These are phyloP conservation scores for Gyromitra esculenta DNA, from an alignment of 2,329 filamentous ascomycete species.

Conservation along the genomic window DNA sequence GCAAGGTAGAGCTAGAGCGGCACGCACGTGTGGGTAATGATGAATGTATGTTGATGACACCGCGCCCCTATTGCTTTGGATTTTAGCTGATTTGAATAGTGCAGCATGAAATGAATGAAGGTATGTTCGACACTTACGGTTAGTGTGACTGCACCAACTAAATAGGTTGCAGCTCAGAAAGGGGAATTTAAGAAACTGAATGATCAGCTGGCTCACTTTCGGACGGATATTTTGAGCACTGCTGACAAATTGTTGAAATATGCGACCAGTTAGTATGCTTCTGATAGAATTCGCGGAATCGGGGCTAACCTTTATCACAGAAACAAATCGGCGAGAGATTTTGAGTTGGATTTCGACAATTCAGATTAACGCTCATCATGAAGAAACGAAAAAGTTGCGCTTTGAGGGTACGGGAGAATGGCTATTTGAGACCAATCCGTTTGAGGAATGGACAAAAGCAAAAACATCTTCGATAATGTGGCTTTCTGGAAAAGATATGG, in stretches of 20 bases:
- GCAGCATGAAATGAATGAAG: background rate
- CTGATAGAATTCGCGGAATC: background rate
- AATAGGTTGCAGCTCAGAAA: background rate
- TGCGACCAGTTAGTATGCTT: background rate
- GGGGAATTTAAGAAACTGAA: background rate
- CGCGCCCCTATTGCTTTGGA: background rate
- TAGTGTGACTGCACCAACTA: background rate
- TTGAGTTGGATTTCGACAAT: slow-evolving; percentile 26
- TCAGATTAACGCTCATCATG: slow-evolving; percentile 17
- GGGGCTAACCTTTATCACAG: background rate
- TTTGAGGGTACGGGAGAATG: slow-evolving; percentile 8
- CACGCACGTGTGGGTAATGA: background rate
- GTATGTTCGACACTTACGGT: background rate
- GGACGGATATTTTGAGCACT: background rate
- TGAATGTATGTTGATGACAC: slow-evolving; percentile 3
- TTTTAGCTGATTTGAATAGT: background rate
- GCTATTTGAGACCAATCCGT: background rate
- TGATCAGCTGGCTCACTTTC: background rate
- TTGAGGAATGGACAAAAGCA: background rate
- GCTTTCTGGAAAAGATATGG: slow-evolving; percentile 13
- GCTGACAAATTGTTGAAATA: background rate
- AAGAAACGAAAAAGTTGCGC: background rate
- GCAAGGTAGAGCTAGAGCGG: slow-evolving; percentile 5
- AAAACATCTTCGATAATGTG: slow-evolving; percentile 4
- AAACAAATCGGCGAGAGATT: background rate